These are phyloP conservation scores for Erodium texanum DNA, from an alignment of 441 rosid species.

Conservation along the genomic window DNA sequence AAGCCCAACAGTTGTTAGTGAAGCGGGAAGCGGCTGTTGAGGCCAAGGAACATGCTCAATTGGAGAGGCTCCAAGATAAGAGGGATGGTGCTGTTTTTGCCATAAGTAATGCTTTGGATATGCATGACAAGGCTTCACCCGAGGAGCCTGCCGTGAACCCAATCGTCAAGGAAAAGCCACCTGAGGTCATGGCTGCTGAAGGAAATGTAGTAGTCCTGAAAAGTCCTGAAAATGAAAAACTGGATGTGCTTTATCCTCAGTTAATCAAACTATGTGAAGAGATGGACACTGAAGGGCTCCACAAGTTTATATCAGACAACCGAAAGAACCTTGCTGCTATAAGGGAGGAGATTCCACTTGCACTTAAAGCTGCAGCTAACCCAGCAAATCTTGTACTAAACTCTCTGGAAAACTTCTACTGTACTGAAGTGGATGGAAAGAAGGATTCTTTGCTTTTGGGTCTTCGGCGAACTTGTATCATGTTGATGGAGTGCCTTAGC, in stretches of 20 bases:
- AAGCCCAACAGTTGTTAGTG: slow-evolving; percentile 62
- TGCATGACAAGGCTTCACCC: slow-evolving; percentile 38
- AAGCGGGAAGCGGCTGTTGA: slow-evolving; percentile 64
- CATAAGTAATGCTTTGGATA: slow-evolving; percentile 52
- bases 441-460: slow-evolving; percentile 80
- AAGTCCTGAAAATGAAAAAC: slow-evolving; percentile 35
- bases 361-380: slow-evolving; percentile 67
- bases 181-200: slow-evolving; percentile 34
- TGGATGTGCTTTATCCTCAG: slow-evolving; percentile 68
- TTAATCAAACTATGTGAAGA: slow-evolving; percentile 60
- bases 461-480: slow-evolving; percentile 86
- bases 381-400: slow-evolving; percentile 74
- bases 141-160: slow-evolving; percentile 31
- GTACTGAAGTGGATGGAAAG: slow-evolving; percentile 64
- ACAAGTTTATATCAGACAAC: slow-evolving; percentile 86
- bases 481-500: slow-evolving; percentile 97
- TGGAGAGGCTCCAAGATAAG: slow-evolving; percentile 76
- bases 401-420: slow-evolving; percentile 77
- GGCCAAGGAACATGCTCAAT: slow-evolving; percentile 64
- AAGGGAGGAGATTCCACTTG: slow-evolving; percentile 79
- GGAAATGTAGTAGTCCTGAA: slow-evolving; percentile 39
- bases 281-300: slow-evolving; percentile 84
- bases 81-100: slow-evolving; percentile 73
- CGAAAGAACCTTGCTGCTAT: slow-evolving; percentile 87
- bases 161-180: slow-evolving; percentile 32